These are phyloP conservation scores for Alternaria sp. DNA, from an alignment of 2,329 filamentous ascomycete genomes.

Conservation along the genomic window DNA sequence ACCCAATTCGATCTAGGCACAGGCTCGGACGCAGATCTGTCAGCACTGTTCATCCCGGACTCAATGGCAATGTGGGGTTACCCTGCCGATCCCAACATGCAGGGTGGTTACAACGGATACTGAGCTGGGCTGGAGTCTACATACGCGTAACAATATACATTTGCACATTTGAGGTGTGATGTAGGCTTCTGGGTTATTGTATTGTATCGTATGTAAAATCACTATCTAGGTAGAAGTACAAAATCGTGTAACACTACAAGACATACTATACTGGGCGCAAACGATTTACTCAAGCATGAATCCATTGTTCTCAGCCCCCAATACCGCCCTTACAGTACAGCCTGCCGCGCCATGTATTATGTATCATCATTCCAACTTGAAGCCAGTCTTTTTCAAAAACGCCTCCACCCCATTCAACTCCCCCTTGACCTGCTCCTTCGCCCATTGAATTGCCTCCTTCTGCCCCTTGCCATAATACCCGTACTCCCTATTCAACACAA, in stretches of 20 bases:
- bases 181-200: not conserved
- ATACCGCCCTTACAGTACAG: too few relatives aligned
- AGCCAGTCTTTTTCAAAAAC: conserved; percentile 31
- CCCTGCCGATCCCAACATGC: conserved; percentile 19
- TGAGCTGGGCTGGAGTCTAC: not conserved
- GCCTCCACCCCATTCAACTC: conserved; percentile 35
- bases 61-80: conserved; percentile 41
- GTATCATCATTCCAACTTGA: conserved; percentile 27
- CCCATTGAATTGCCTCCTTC: conserved; percentile 35
- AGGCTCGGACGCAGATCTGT: conserved; percentile 45
- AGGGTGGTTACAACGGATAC: conserved; percentile 20
- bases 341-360: not conserved
- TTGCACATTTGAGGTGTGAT: not conserved
- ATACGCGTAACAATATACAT: not conserved
- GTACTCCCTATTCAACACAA: conserved; percentile 30
- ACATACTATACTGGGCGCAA: not conserved
- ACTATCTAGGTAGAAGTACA: not conserved
- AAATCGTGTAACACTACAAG: not conserved
- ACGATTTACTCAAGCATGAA: not conserved
- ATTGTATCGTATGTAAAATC: not conserved
- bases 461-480: conserved; percentile 37
- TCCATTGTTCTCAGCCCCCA: not conserved
- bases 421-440: conserved; percentile 29
- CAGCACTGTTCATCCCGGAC: conserved; percentile 46
- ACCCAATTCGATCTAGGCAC: conserved; percentile 46